Evolutionary conservation across 2,329 filamentous ascomycete genomes (phyloP).

Genomic region (Aulographum hederae): DNA sequence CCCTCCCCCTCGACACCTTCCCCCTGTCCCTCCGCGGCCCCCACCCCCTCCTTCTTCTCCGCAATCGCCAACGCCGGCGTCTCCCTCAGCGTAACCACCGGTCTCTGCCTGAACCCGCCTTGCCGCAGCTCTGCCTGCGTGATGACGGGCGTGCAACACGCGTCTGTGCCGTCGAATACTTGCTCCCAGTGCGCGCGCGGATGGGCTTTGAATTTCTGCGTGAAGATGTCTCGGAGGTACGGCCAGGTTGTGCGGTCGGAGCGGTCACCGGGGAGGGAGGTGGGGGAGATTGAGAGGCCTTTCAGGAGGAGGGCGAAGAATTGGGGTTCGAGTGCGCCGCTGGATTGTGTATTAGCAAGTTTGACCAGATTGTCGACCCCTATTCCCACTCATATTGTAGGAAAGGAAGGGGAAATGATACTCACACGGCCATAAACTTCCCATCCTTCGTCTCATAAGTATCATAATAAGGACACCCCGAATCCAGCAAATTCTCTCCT

Average conservation of each 20-base stretch:
- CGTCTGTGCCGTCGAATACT: conserved; percentile 79
- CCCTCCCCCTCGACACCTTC: conserved; percentile 45
- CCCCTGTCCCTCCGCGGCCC: conserved; percentile 37
- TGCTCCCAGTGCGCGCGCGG: conserved; percentile 65
- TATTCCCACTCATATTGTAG: conserved; percentile 5
- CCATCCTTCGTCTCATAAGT: conserved; percentile 73
- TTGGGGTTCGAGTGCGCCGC: conserved; percentile 71
- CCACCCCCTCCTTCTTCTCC: conserved; percentile 22
- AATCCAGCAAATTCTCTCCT: conserved; percentile 65
- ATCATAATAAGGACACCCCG: conserved; percentile 75
- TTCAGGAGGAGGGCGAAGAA: conserved; percentile 57
- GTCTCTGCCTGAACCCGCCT: conserved; percentile 49
- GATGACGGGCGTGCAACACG: conserved; percentile 79
- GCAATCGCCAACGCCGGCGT: conserved; percentile 52
- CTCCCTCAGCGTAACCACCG: conserved; percentile 45
- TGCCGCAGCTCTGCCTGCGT: conserved; percentile 52
- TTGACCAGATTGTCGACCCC: background rate
- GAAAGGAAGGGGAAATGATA: conserved; percentile 2
- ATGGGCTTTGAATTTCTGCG: conserved; percentile 45
- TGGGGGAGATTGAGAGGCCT: conserved; percentile 40
- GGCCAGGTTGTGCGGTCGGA: conserved; percentile 50
- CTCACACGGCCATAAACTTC: conserved; percentile 55
- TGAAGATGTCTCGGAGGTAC: conserved; percentile 42
- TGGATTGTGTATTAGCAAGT: conserved; percentile 6
- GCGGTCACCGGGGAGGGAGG: conserved; percentile 28